Percentiles rank a stretch among this genome's conserved stretches.
Conservation (phyloP, 2,329 filamentous ascomycete species). For the Diaporthe vexans region DNA sequence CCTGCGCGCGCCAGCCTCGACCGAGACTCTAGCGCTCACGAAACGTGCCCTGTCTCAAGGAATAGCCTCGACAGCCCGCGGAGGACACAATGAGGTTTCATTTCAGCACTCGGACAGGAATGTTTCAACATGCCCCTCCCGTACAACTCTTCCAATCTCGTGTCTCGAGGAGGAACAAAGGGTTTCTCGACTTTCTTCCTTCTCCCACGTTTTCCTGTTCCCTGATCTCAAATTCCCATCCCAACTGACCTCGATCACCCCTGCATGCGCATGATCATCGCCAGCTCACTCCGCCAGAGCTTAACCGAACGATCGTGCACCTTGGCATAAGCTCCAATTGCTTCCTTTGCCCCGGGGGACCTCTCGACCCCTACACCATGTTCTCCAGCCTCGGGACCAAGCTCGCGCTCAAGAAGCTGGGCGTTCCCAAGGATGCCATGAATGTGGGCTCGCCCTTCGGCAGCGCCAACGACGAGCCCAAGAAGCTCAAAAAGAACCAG, state of each 20-base stretch:
- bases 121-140: slow-evolving; percentile 39
- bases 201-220: slow-evolving; percentile 14
- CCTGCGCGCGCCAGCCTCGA: slow-evolving; percentile 7
- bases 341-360: neutral
- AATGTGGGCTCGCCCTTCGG: slow-evolving; percentile 55
- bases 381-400: slow-evolving; percentile 70
- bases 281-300: slow-evolving; percentile 25
- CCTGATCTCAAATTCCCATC: slow-evolving; percentile 11
- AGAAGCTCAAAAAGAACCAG: slow-evolving; percentile 51
- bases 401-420: slow-evolving; percentile 69
- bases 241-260: slow-evolving; percentile 39
- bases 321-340: slow-evolving; percentile 4
- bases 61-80: slow-evolving; percentile 25
- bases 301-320: slow-evolving; percentile 26
- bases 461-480: slow-evolving; percentile 37
- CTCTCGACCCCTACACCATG: slow-evolving; percentile 55
- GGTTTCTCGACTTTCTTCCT: neutral
- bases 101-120: slow-evolving; percentile 9
- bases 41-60: slow-evolving; percentile 50
- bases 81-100: slow-evolving; percentile 20
- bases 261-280: slow-evolving; percentile 23
- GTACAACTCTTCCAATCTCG: slow-evolving; percentile 9
- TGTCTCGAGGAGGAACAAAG: neutral
- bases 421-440: slow-evolving; percentile 65
- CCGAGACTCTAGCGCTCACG: slow-evolving; percentile 43